Conservation (phyloP, 306 rosid genomes). For the Dryas alaskensis region DNA sequence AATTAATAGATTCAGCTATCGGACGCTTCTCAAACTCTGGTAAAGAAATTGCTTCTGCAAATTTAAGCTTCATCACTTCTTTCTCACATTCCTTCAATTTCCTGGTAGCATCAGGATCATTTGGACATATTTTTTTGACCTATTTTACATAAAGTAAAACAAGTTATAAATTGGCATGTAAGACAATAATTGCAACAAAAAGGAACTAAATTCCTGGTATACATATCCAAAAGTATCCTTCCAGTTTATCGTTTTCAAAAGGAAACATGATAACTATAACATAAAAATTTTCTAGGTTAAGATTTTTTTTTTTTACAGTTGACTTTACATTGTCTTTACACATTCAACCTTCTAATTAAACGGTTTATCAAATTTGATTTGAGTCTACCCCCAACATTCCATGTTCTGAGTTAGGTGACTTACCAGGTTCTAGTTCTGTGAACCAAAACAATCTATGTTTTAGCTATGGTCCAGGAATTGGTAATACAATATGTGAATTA, state of each 20-base stretch:
- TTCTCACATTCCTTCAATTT: slow-evolving; percentile 98
- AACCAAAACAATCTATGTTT: slow-evolving; percentile 5
- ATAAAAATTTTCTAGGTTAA: background rate
- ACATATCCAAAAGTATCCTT: background rate
- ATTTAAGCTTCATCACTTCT: slow-evolving; percentile 87
- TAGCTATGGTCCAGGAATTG: background rate
- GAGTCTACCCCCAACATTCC: background rate
- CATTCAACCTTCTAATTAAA: background rate
- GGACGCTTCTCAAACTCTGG: slow-evolving; percentile 65
- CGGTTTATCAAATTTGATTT: background rate
- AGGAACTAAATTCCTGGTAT: background rate
- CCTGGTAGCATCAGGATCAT: slow-evolving; percentile 83
- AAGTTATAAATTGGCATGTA: slow-evolving; percentile 15
- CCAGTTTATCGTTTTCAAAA: background rate
- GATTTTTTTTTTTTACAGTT: background rate
- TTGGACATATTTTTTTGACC: slow-evolving; percentile 88
- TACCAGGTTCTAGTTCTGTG: background rate
- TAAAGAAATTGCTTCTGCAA: slow-evolving; percentile 87
- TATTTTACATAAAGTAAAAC: slow-evolving; percentile 35
- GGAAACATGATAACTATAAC: background rate
- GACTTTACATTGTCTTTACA: background rate
- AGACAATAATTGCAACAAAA: background rate
- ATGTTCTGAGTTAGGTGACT: background rate
- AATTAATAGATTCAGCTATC: slow-evolving; percentile 68
- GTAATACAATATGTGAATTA: background rate